phyloP scores from a whole-genome alignment of 2,329 filamentous ascomycete species.

The Cladosporium colombiae region DNA sequence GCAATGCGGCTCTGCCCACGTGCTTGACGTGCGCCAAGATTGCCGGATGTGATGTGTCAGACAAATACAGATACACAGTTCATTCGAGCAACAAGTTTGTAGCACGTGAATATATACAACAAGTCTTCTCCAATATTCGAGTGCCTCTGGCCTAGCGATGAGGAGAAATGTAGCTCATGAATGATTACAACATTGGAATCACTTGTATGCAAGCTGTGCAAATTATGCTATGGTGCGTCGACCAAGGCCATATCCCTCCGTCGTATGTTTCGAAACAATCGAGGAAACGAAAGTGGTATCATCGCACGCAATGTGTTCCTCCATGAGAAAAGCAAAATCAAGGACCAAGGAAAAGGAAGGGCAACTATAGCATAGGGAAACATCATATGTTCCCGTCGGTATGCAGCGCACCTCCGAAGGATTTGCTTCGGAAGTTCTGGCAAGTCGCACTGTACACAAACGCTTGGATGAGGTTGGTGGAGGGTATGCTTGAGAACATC shows the following conservation, averaged over 20 bases:
- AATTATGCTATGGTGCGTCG: not conserved
- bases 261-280: not conserved
- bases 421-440: not conserved
- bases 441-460: not conserved
- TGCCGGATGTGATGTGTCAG: not conserved
- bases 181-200: not conserved
- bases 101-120: too few relatives aligned
- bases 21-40: slow-evolving; percentile 6
- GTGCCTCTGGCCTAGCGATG: too few relatives aligned
- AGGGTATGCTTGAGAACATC: not conserved
- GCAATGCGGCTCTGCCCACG: slow-evolving; percentile 15
- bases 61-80: not conserved
- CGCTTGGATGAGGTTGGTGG: not conserved
- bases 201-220: not conserved
- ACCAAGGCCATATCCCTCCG: not conserved
- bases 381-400: not conserved
- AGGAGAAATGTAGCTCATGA: not conserved
- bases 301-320: not conserved
- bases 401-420: not conserved
- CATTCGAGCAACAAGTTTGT: not conserved
- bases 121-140: too few relatives aligned
- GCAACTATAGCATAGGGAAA: not conserved
- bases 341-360: not conserved
- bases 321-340: not conserved
- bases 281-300: slow-evolving; percentile 15